These are phyloP conservation scores for Cadophora malorum DNA, from an alignment of 2,329 filamentous ascomycete species.

Conservation along the genomic window DNA sequence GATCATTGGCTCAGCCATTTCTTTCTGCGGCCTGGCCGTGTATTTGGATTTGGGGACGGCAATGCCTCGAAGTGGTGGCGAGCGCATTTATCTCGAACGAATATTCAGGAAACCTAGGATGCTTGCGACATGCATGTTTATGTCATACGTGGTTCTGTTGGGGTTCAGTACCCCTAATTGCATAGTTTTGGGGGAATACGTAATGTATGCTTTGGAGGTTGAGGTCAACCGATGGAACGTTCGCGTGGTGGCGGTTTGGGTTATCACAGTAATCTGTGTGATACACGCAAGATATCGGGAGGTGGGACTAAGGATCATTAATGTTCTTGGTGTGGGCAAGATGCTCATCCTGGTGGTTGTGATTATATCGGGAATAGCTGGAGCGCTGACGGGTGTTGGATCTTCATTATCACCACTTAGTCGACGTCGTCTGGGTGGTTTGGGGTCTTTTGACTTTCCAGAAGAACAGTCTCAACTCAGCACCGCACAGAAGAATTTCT, in stretches of 20 bases:
- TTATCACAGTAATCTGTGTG: constrained; percentile 54
- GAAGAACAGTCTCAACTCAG: constrained; percentile 32
- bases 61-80: constrained; percentile 47
- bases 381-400: constrained; percentile 46
- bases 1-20: constrained; percentile 56
- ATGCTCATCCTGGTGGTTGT: constrained; percentile 56
- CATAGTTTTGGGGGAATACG: constrained; percentile 58
- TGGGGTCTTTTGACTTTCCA: constrained; percentile 29
- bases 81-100: constrained; percentile 58
- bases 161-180: constrained; percentile 60
- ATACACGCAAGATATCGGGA: constrained; percentile 55
- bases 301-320: constrained; percentile 55
- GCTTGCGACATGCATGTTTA: constrained; percentile 60
- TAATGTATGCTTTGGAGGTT: constrained; percentile 53
- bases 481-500: constrained; percentile 51
- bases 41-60: constrained; percentile 55
- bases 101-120: constrained; percentile 58
- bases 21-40: constrained; percentile 53
- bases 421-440: constrained; percentile 29
- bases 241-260: constrained; percentile 54
- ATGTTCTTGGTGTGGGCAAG: constrained; percentile 56
- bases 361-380: constrained; percentile 52
- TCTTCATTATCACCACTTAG: constrained; percentile 29
- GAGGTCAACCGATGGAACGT: constrained; percentile 56
- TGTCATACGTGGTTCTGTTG: constrained; percentile 56